phyloP scores from a whole-genome alignment of 305 asterid species.

The Caryopteris hybrid region DNA sequence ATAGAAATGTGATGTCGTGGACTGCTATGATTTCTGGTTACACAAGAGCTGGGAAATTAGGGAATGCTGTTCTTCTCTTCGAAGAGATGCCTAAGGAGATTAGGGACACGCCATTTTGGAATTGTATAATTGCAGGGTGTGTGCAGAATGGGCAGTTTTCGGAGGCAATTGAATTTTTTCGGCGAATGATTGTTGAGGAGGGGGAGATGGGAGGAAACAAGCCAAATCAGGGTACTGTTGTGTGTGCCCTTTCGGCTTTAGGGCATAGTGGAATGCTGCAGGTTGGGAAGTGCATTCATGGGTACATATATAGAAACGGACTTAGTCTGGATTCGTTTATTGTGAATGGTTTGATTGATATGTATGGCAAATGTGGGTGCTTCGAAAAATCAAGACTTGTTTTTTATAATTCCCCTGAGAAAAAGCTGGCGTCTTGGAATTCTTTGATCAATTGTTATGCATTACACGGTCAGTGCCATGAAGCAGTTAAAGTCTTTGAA shows the following conservation, averaged over 20 bases:
- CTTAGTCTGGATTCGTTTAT: conserved; percentile 37
- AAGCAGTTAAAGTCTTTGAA: conserved; percentile 45
- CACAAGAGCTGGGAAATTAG: conserved; percentile 53
- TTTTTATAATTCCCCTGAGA: conserved; percentile 35
- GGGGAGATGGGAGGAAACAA: conserved; percentile 24
- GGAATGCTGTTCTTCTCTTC: conserved; percentile 55
- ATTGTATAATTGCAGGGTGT: conserved; percentile 70
- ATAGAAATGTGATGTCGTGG: conserved; percentile 65
- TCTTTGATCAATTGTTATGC: conserved; percentile 71
- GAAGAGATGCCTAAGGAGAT: conserved; percentile 50
- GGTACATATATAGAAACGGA: conserved; percentile 37
- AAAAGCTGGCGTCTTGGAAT: conserved; percentile 62
- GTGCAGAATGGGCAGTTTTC: conserved; percentile 65
- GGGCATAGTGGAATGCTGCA: conserved; percentile 64
- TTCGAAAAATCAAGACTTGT: conserved; percentile 48
- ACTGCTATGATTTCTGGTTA: conserved; percentile 86
- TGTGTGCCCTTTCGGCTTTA: conserved; percentile 60
- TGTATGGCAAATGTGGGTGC: conserved; percentile 88
- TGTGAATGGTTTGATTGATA: conserved; percentile 59
- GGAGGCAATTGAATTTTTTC: conserved; percentile 55
- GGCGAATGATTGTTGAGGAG: conserved; percentile 58
- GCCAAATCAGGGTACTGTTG: conserved; percentile 70
- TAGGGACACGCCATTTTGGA: conserved; percentile 74
- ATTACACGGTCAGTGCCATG: conserved; percentile 50
- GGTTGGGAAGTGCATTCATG: conserved; percentile 69